Conservation (phyloP, 345 rosid genomes). For the Syzygium aromaticum region DNA sequence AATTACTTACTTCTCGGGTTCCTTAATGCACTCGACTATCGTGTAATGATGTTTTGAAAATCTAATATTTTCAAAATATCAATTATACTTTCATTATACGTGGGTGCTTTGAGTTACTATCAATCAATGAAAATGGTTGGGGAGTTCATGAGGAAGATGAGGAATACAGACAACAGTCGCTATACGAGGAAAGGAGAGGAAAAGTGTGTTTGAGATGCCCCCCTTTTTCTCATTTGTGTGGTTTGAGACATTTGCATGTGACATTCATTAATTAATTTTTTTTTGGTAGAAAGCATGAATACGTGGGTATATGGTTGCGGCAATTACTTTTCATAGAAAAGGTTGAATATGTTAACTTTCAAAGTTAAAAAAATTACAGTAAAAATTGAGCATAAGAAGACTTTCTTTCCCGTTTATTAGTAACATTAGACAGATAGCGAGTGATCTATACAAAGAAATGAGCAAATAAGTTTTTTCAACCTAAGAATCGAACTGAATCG, state of each 20-base stretch:
- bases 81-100: background rate
- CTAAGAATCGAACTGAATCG: accelerated
- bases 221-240: background rate
- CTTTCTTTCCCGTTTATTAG: background rate
- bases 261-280: background rate
- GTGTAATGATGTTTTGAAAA: too few relatives aligned
- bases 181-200: background rate
- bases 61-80: too few relatives aligned
- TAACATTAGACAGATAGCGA: background rate
- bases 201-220: background rate
- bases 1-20: too few relatives aligned
- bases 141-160: background rate
- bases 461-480: background rate
- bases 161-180: background rate
- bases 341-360: background rate
- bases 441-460: accelerated
- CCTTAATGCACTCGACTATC: too few relatives aligned
- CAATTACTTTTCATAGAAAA: background rate
- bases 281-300: background rate
- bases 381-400: background rate
- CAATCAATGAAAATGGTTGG: background rate
- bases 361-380: background rate
- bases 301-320: background rate
- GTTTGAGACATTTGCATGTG: background rate
- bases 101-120: background rate